Base-by-base conservation (phyloP, 805 yeast genomes). In the Cyberlindnera xishuangbannaensis region DNA sequence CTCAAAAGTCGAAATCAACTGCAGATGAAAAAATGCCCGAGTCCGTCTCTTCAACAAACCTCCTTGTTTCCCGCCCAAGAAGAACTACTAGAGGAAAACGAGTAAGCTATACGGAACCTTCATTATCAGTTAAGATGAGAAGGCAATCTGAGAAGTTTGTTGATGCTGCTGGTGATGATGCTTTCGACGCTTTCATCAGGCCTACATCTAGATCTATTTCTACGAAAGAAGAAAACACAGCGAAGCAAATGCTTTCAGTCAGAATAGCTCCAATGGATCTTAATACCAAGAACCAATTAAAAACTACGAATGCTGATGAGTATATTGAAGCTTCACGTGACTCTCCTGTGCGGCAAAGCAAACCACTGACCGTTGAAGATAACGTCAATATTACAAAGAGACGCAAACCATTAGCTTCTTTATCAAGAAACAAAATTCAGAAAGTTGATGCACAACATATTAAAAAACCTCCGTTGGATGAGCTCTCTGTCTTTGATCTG, bases 71-170 rank as follows among this genome's bases (percentile, higher is more conserved):
- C 33, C 45, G 70, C 25, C 60, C 80, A 30, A 56, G 76, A 36
- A 37, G 41, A 28, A 19, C 40, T 4, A 64, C 85, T 16, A 60
- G 76, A 15, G 69, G 76, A 4, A 73, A 70, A 37, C 67, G 70
- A 9, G 73, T 84, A 6, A 73, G 76, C 51, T 84, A 84, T 47
- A 75, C 76, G 14, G 64, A 76, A 21, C 86, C 87, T 1, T 76
- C 88, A 2, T 55, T 81, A 33, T 63, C 82, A 25, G 71, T 69
- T 12, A 83, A 82, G 50, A 67, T 80, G 78, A 69, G 94, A 50
- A 65, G 90, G 43, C 76, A 74, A 21, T 64, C 77, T 0, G 79
- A 63, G 19, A 65, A 67, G 41, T 59, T 77, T 27, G 74, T 73
- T 3, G 83, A 76, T 53, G 87, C 87, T 2, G 74, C 78, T 15